A percentile compares a stretch with the other conserved stretches of the same genome.
Evolutionary conservation across 768 basidiomycete species (phyloP).

Genomic region (Trametes villosa): DNA sequence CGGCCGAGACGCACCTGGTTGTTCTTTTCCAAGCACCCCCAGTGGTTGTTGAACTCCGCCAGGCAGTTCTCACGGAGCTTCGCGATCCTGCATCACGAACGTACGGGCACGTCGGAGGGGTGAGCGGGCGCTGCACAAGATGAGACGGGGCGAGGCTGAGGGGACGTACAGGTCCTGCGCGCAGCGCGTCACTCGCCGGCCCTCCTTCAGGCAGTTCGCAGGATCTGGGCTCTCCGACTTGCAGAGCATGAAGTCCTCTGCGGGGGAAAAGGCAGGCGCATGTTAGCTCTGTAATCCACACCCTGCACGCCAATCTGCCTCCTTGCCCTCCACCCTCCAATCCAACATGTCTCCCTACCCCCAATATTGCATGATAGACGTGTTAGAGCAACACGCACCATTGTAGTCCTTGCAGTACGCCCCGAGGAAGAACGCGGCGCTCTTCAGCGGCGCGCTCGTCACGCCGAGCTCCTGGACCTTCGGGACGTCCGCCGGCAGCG

Average conservation of each 20-base stretch:
- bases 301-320: background rate
- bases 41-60: constrained; percentile 86
- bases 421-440: constrained; percentile 96
- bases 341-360: background rate
- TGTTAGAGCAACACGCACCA: constrained; percentile 61
- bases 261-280: background rate
- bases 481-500: constrained; percentile 68
- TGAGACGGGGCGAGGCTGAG: background rate
- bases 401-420: constrained; percentile 96
- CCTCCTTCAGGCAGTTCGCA: constrained; percentile 93
- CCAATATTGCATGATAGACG: background rate
- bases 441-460: constrained; percentile 93
- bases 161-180: constrained; percentile 89
- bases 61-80: constrained; percentile 95
- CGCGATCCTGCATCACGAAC: constrained; percentile 65
- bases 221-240: constrained; percentile 91
- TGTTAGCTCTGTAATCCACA: background rate
- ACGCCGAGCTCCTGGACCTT: constrained; percentile 86
- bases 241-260: constrained; percentile 98
- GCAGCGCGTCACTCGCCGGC: constrained; percentile 93
- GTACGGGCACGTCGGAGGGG: background rate
- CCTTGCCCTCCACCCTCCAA: background rate
- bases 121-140: background rate
- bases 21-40: constrained; percentile 91
- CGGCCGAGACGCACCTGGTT: constrained; percentile 78